phyloP scores from a whole-genome alignment of 305 asterid species.

The Fraxinus platypoda region DNA sequence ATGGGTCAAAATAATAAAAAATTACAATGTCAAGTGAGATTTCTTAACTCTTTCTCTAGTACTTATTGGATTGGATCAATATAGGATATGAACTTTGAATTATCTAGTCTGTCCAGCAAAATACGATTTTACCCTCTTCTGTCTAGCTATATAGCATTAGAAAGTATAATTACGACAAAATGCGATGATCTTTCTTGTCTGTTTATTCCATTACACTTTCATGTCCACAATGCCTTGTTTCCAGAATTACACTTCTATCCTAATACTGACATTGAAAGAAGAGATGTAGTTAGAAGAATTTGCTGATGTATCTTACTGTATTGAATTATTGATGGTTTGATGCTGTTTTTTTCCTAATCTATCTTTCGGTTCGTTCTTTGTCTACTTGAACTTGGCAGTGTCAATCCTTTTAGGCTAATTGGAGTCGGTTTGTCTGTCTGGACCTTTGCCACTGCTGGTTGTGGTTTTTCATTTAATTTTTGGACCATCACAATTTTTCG shows the following conservation, averaged over 20 bases:
- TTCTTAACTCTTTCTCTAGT: background rate
- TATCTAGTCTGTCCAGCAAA: background rate
- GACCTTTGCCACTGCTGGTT: conserved; percentile 84
- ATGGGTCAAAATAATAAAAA: background rate
- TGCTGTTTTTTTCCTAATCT: background rate
- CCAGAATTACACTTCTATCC: conserved; percentile 6
- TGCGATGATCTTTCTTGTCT: background rate
- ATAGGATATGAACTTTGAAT: background rate
- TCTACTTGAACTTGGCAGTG: conserved; percentile 49
- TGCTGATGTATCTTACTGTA: background rate
- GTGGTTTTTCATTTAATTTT: conserved; percentile 80
- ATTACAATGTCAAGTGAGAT: background rate
- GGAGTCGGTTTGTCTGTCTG: conserved; percentile 93
- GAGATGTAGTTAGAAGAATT: background rate
- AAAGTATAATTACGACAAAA: background rate
- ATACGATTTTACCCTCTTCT: background rate
- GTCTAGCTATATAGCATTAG: conserved; percentile 1
- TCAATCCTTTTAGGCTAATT: conserved; percentile 94
- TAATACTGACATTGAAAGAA: background rate
- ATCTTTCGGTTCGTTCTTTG: conserved; percentile 20
- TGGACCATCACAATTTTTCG: conserved; percentile 83
- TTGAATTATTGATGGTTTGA: conserved; percentile 1
- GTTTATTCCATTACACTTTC: background rate
- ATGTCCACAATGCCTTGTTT: background rate
- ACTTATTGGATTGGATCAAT: background rate